phyloP scores from a whole-genome alignment of 2,329 filamentous ascomycete genomes.

The Lachnellula hyalina region DNA sequence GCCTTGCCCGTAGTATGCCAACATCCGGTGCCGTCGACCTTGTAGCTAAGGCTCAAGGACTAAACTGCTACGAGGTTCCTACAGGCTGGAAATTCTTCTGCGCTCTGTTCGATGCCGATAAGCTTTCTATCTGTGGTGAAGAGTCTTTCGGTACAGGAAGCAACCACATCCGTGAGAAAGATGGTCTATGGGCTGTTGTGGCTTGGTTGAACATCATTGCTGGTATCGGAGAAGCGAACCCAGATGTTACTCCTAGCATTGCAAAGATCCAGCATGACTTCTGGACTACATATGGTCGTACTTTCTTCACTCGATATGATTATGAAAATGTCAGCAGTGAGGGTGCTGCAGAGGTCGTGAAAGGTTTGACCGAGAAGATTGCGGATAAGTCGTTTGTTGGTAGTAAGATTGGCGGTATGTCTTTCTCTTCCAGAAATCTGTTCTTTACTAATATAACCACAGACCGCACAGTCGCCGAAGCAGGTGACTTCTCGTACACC shows the following conservation, averaged over 20 bases:
- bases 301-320: slow-evolving; percentile 98
- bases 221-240: slow-evolving; percentile 77
- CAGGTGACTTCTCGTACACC: slow-evolving; percentile 96
- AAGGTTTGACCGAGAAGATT: slow-evolving; percentile 73
- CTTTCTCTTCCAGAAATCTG: slow-evolving; percentile 20
- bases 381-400: slow-evolving; percentile 71
- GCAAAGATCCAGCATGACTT: slow-evolving; percentile 95
- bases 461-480: slow-evolving; percentile 78
- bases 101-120: slow-evolving; percentile 86
- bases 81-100: slow-evolving; percentile 99
- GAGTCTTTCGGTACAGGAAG: slow-evolving; percentile 97
- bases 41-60: slow-evolving; percentile 88
- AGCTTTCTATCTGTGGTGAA: slow-evolving; percentile 97
- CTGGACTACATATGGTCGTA: slow-evolving; percentile 93
- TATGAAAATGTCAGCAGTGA: slow-evolving; percentile 93
- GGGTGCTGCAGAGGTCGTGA: slow-evolving; percentile 84
- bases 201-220: slow-evolving; percentile 99
- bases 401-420: slow-evolving; percentile 66
- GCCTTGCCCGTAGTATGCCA: slow-evolving; percentile 94
- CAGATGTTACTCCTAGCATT: slow-evolving; percentile 80
- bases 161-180: slow-evolving; percentile 99
- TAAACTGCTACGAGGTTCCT: slow-evolving; percentile 92
- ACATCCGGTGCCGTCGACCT: slow-evolving; percentile 93
- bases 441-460: slow-evolving; percentile 5
- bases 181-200: slow-evolving; percentile 94